Evolutionary conservation across 2,329 filamentous ascomycete species (phyloP), one percentile per base, ranked within the genome.

Genomic region (Ophiognomonia clavigignenti-juglandacearum): DNA sequence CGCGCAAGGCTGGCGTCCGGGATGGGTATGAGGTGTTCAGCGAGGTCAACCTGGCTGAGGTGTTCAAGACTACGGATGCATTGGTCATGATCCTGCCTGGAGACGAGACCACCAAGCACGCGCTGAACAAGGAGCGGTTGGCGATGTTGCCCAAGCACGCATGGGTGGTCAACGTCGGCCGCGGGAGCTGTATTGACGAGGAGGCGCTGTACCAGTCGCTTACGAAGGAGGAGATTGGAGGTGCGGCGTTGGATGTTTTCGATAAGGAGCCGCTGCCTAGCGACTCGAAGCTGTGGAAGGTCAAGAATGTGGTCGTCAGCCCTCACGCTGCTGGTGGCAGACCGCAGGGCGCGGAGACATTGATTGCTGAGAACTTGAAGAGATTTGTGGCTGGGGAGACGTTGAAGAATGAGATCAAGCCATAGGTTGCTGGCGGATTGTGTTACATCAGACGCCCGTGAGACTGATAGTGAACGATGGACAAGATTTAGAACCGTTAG

Each of bases 61-160:
- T 83, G 26, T 68, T 85, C 29, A 66, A 72, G 26, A 57, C 73
- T 59, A 82, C 80, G 0, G 81, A 85, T 56, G 81, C 78, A 0
- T 68, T 85, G n/a, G 79, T 85, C 55, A 83, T 85, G 80, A 83
- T 83, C 53, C 67, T 83, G 7, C 80, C 80, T 0, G 80, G 80
- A 0, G 73, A 72, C 29, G 75, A 74, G 8, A 66, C 70, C n/a
- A 83, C 80, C 22, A 65, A 64, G 29, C 64, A 83, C 55, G 78
- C 68, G 2, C 68, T 83, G 50, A 77, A 76, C 54, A 69, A 67
- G 23, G 75, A 79, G 61, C 62, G 77, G 7, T 59, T 83, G 37
- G 66, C 63, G 53, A 58, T 73, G 38, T 63, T 83, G 51, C 79
- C 80, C 31, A 72, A 71, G 53, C 80, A 83, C 60, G 74, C 74